These are phyloP conservation scores for Spencermartinsiella europaea DNA, from an alignment of 805 yeast genomes.

Conservation along the genomic window DNA sequence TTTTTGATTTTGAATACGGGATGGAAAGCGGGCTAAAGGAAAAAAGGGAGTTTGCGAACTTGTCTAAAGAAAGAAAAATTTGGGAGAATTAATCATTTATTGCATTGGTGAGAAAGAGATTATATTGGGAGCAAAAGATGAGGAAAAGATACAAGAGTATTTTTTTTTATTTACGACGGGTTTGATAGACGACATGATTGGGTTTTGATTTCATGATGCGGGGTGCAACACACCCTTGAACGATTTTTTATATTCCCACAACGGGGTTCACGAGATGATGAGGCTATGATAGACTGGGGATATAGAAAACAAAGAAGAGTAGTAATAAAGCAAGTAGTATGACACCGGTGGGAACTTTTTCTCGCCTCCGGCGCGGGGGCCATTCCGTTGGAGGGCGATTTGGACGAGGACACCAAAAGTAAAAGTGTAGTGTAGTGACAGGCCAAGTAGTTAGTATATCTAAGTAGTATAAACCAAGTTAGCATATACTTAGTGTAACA, in stretches of 20 bases:
- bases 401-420: too few relatives aligned
- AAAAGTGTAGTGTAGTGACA: too few relatives aligned
- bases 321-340: too few relatives aligned
- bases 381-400: too few relatives aligned
- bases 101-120: background rate
- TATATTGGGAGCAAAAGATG: background rate
- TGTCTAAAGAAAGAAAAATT: background rate
- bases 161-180: background rate
- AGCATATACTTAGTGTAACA: too few relatives aligned
- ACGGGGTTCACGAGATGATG: slow-evolving; percentile 1
- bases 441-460: too few relatives aligned
- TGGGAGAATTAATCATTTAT: background rate
- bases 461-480: too few relatives aligned
- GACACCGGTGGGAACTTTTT: too few relatives aligned
- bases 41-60: slow-evolving; percentile 1
- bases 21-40: slow-evolving; percentile 1
- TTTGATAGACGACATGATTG: background rate
- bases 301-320: slow-evolving; percentile 2
- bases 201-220: background rate
- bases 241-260: background rate
- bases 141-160: too few relatives aligned
- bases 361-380: too few relatives aligned
- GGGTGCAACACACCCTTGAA: background rate
- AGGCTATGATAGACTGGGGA: background rate
- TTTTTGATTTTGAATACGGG: background rate